Base-by-base conservation (phyloP, 495 filamentous ascomycete species). In the Pseudevernia furfuracea region DNA sequence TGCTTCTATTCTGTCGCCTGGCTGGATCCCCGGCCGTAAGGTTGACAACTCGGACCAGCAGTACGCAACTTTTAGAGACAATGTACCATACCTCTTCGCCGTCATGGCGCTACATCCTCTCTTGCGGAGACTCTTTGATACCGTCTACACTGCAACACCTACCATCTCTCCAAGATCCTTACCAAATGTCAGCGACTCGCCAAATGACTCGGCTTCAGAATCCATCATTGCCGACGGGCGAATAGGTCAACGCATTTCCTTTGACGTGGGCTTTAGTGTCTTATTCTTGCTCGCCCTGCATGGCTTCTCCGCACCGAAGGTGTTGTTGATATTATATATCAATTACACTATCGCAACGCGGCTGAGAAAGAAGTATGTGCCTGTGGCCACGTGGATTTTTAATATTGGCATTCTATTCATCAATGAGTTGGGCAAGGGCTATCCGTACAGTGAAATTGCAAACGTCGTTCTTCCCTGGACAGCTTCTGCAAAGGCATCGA, bases 21-120 rank as follows among this genome's bases (percentile, higher is more conserved):
- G 94, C 62, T 99, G 94, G 94, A 90, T 99, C 62, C 87, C 87
- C n/a, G 94, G 94, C 21, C 89, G 92, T 58, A 91, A 89, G 80
- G 90, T 97, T 48, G 95, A 98, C 76, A 85, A 92, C 64, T 94
- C 91, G 11, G 94, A 99, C 77, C 72, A 80, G 14, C 94, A 99
- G 73, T 97, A 96, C 74, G 77, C 80, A n/a, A 84, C 82, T 59
- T 96, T 97, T 71, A 88, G 95, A 59, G 78, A 84, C 59, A 97
- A 97, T 73, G 81, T 97, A 39, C 92, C 90, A 14, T 88, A 89
- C 71, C 84, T 97, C 67, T 76, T 83, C 3, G 60, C 82, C 6
- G 81, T 97, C 7, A 77, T 97, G 7, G 66, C 86, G 32, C 71
- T 89, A 25, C 95, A 96, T 72, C 93, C 90, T 15, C 71, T 96